Evolutionary conservation across 768 basidiomycete species (phyloP).

Genomic region (Tephrocybe sp.): DNA sequence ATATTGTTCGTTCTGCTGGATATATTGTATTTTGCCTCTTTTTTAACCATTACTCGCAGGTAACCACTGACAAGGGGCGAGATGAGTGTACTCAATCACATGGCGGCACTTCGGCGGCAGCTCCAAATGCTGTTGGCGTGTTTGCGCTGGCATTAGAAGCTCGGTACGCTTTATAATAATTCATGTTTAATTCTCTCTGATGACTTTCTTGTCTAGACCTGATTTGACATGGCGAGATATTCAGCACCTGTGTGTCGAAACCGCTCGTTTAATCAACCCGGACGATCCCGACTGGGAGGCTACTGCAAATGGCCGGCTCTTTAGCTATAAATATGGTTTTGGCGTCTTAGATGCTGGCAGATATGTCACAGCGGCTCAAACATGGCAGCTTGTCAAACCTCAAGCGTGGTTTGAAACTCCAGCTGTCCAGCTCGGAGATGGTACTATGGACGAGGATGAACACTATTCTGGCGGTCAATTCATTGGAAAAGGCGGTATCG

Average conservation of each 20-base stretch:
- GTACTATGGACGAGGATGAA: slow-evolving; percentile 53
- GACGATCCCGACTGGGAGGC: slow-evolving; percentile 94
- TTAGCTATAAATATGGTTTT: slow-evolving; percentile 94
- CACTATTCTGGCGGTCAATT: slow-evolving; percentile 62
- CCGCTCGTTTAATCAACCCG: slow-evolving; percentile 75
- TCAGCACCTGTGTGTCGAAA: slow-evolving; percentile 84
- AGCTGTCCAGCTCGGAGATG: slow-evolving; percentile 64
- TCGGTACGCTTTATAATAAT: slow-evolving; percentile 49
- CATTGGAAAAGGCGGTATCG: slow-evolving; percentile 67
- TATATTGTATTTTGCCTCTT: slow-evolving; percentile 4
- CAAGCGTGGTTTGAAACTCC: slow-evolving; percentile 88
- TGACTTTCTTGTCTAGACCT: slow-evolving; percentile 50
- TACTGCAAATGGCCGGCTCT: slow-evolving; percentile 65
- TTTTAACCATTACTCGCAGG: slow-evolving; percentile 42
- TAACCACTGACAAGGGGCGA: slow-evolving; percentile 92
- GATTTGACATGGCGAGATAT: slow-evolving; percentile 97
- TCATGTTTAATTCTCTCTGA: not conserved
- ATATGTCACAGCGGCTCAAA: slow-evolving; percentile 78
- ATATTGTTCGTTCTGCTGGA: slow-evolving; percentile 67
- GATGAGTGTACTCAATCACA: slow-evolving; percentile 79
- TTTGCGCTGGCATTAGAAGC: slow-evolving; percentile 88
- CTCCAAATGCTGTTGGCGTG: slow-evolving; percentile 94
- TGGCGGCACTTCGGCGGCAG: slow-evolving; percentile 97
- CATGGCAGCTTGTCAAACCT: slow-evolving; percentile 89
- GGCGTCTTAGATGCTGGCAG: slow-evolving; percentile 83